A percentile compares a stretch with the other conserved stretches of the same genome.
Conservation (phyloP, 345 rosid species). For the Anastatica hierochuntica region DNA sequence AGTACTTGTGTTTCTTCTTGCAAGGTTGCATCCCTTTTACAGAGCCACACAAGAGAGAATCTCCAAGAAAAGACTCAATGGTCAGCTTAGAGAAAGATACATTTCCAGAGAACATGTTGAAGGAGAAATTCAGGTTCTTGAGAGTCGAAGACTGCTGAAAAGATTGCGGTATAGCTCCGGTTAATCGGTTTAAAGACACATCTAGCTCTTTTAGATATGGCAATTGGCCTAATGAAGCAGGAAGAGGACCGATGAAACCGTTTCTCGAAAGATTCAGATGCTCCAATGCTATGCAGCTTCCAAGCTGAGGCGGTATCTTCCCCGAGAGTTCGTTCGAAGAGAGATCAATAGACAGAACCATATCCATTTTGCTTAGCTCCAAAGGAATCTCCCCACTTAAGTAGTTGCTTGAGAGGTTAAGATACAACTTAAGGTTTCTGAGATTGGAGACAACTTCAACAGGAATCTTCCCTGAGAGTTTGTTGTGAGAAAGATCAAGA, state of each 20-base stretch:
- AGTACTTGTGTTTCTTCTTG: constrained; percentile 31
- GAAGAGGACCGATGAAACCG: constrained; percentile 46
- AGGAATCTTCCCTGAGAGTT: constrained; percentile 58
- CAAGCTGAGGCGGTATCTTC: constrained; percentile 60
- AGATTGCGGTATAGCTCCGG: constrained; percentile 51
- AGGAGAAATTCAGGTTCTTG: constrained; percentile 57
- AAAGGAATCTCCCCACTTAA: constrained; percentile 56
- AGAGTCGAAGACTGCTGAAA: constrained; percentile 55
- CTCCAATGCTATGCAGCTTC: constrained; percentile 86
- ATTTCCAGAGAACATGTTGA: constrained; percentile 60
- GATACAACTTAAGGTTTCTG: constrained; percentile 69
- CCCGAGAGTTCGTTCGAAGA: constrained; percentile 69
- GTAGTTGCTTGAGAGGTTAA: constrained; percentile 73
- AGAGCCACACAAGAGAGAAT: constrained; percentile 58
- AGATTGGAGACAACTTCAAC: constrained; percentile 49
- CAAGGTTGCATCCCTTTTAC: constrained; percentile 66
- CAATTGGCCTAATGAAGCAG: constrained; percentile 56
- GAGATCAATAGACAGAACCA: constrained; percentile 82
- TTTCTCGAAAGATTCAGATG: constrained; percentile 65
- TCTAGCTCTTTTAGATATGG: constrained; percentile 62
- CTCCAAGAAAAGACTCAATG: constrained; percentile 59
- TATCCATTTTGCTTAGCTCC: constrained; percentile 92
- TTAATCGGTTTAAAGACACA: constrained; percentile 54
- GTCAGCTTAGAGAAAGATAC: constrained; percentile 55
- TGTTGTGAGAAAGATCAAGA: constrained; percentile 71